Conservation (phyloP, 1,139 yeast genomes). For the Hansenula lynferdii region DNA sequence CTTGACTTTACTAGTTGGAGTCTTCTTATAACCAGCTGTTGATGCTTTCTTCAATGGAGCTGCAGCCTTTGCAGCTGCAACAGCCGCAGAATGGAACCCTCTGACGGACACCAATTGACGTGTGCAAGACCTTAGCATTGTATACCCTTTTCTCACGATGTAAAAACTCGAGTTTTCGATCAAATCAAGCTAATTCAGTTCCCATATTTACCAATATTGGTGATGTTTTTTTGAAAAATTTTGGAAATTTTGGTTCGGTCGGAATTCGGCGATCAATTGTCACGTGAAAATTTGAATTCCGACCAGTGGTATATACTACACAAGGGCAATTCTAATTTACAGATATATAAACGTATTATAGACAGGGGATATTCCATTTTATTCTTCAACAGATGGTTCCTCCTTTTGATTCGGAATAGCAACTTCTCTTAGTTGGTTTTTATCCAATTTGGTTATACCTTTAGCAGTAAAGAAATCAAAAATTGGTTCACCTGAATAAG, state of each 20-base stretch:
- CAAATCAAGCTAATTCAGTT: too few species aligned
- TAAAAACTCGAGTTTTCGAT: too few species aligned
- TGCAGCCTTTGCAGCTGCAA: not conserved
- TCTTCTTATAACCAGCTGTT: not conserved
- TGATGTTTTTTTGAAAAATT: too few species aligned
- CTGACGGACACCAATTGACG: not conserved
- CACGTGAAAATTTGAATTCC: too few species aligned
- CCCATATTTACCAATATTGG: too few species aligned
- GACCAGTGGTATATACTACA: too few species aligned
- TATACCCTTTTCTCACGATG: too few species aligned
- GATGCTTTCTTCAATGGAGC: not conserved
- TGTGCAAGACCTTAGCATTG: not conserved
- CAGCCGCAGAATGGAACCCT: conserved; percentile 1
- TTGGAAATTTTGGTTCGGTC: too few species aligned
- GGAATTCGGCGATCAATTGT: too few species aligned
- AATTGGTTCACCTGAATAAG: conserved; percentile 54
- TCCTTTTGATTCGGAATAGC: conserved; percentile 13
- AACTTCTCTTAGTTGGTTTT: conserved; percentile 15
- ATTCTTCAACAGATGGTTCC: conserved; percentile 4
- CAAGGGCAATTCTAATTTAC: too few species aligned
- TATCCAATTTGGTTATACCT: conserved; percentile 36
- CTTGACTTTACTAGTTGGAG: not conserved
- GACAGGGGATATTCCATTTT: too few species aligned
- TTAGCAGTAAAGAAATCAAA: conserved; percentile 75
- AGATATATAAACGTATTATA: too few species aligned